Evolutionary conservation across 208 protist species (phyloP).

Genomic region (Leishmania lainsoni): DNA sequence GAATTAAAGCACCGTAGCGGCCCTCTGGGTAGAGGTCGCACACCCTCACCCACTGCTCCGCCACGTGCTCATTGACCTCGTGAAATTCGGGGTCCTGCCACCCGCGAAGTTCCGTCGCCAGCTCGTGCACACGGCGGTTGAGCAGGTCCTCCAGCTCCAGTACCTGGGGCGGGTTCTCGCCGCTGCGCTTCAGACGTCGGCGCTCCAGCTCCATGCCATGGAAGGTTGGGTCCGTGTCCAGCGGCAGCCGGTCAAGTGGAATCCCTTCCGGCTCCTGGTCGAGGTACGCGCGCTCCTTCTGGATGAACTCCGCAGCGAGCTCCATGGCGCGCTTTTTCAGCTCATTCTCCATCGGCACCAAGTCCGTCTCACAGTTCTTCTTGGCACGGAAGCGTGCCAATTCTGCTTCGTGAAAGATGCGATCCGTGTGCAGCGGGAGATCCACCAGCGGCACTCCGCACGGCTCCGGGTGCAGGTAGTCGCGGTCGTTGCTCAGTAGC

Average conservation of each 20-base stretch:
- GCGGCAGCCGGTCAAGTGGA: slow-evolving; percentile 56
- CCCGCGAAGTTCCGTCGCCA: slow-evolving; percentile 67
- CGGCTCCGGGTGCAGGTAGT: slow-evolving; percentile 65
- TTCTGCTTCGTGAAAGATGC: slow-evolving; percentile 60
- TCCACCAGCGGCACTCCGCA: slow-evolving; percentile 68
- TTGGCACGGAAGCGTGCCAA: slow-evolving; percentile 36
- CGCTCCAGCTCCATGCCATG: slow-evolving; percentile 77
- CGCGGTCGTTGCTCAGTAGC: slow-evolving; percentile 60
- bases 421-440: slow-evolving; percentile 63
- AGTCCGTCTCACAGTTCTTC: slow-evolving; percentile 21
- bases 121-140: slow-evolving; percentile 57
- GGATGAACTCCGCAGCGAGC: slow-evolving; percentile 65
- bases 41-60: slow-evolving; percentile 77
- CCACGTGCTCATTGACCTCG: slow-evolving; percentile 65
- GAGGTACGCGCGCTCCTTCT: slow-evolving; percentile 67
- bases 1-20: slow-evolving; percentile 41
- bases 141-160: slow-evolving; percentile 57
- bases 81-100: slow-evolving; percentile 89
- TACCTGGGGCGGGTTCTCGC: slow-evolving; percentile 37
- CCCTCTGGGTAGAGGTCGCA: slow-evolving; percentile 78
- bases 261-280: slow-evolving; percentile 83
- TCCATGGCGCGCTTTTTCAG: slow-evolving; percentile 59
- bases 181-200: slow-evolving; percentile 45
- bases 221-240: slow-evolving; percentile 72
- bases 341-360: slow-evolving; percentile 46